phyloP scores from a whole-genome alignment of 2,329 filamentous ascomycete genomes.

The Huntiella moniliformis region DNA sequence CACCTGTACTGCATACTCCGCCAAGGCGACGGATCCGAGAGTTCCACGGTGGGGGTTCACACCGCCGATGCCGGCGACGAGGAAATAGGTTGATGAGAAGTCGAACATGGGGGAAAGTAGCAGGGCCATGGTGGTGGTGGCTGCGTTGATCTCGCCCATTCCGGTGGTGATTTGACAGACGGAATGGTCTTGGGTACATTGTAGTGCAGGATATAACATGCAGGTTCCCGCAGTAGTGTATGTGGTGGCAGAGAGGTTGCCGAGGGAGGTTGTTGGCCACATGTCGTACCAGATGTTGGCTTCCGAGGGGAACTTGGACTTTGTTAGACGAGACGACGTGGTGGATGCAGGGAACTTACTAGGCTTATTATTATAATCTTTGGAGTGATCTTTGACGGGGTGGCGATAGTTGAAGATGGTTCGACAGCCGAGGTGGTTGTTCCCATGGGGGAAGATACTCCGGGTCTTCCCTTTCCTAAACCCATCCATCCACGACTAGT shows the following conservation, averaged over 20 bases:
- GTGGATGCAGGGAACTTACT: conserved; percentile 21
- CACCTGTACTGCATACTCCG: conserved; percentile 53
- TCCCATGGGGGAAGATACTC: too few relatives aligned
- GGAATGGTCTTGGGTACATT: conserved; percentile 40
- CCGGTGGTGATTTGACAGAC: conserved; percentile 54
- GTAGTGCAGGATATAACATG: conserved; percentile 42
- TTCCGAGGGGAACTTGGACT: conserved; percentile 39
- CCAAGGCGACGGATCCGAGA: conserved; percentile 46
- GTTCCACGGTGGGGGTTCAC: conserved; percentile 50
- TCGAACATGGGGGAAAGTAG: conserved; percentile 44
- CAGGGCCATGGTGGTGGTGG: conserved; percentile 43
- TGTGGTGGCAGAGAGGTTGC: conserved; percentile 35
- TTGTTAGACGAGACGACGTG: not conserved
- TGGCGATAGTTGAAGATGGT: not conserved
- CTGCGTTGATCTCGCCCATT: conserved; percentile 58
- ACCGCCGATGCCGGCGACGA: conserved; percentile 56
- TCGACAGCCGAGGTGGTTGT: too few relatives aligned
- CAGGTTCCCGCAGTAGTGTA: conserved; percentile 44
- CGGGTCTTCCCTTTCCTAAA: too few relatives aligned
- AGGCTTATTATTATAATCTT: conserved; percentile 46
- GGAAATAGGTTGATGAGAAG: conserved; percentile 48
- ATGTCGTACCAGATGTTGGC: conserved; percentile 41
- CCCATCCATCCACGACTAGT: too few relatives aligned
- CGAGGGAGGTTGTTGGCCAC: conserved; percentile 26
- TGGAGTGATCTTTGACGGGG: conserved; percentile 25